A percentile compares a stretch with the other conserved stretches of the same genome.
These are phyloP conservation scores for Harringtonia lauricola DNA, from an alignment of 2,329 filamentous ascomycete genomes.

Conservation along the genomic window DNA sequence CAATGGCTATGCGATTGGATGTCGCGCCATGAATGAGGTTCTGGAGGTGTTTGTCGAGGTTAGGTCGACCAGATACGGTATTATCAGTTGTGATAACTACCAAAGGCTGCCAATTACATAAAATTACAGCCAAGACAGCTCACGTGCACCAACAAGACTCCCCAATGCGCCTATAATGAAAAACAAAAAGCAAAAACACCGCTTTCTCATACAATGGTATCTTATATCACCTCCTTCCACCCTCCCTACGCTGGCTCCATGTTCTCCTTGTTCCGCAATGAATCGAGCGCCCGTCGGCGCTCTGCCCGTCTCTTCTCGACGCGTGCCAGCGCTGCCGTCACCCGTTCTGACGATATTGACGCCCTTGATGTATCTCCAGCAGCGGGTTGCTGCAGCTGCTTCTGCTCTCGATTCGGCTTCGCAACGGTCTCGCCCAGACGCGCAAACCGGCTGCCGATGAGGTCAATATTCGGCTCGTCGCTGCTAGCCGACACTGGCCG, in stretches of 20 bases:
- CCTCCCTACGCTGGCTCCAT: slow-evolving; percentile 36
- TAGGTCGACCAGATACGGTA: too few species aligned
- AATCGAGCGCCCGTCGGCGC: slow-evolving; percentile 20
- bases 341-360: slow-evolving; percentile 36
- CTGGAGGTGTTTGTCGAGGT: too few species aligned
- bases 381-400: not conserved
- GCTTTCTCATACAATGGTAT: too few species aligned
- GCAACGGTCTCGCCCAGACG: slow-evolving; percentile 26
- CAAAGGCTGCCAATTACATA: too few species aligned
- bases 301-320: slow-evolving; percentile 43
- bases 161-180: too few species aligned
- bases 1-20: too few species aligned
- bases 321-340: slow-evolving; percentile 41
- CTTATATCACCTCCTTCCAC: slow-evolving; percentile 22
- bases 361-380: slow-evolving; percentile 23
- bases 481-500: slow-evolving; percentile 16
- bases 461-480: slow-evolving; percentile 29
- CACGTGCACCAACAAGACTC: too few species aligned
- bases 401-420: not conserved
- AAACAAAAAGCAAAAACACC: too few species aligned
- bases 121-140: too few species aligned
- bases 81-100: too few species aligned
- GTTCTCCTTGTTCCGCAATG: slow-evolving; percentile 39
- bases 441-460: slow-evolving; percentile 33
- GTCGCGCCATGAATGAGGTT: too few species aligned